Base-by-base conservation (phyloP, 371 early-diverging fungal genomes). In the Blastocladiella emersonii region DNA sequence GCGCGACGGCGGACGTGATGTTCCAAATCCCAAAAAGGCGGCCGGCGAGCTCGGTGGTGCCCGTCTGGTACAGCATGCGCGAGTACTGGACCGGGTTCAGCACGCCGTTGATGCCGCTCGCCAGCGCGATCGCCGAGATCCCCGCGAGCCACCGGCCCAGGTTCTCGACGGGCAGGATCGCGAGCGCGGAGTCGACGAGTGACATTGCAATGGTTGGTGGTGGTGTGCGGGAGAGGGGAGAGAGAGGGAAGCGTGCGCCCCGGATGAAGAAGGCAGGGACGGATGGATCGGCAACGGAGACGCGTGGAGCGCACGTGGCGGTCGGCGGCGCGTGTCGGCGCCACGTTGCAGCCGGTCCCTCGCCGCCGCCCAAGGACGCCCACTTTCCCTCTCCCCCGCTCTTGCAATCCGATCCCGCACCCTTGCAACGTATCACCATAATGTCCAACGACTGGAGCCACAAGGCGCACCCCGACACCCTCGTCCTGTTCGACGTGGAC, bases 401-500 rank as follows among this genome's bases (percentile, higher is more conserved):
- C n/a, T n/a, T n/a, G n/a, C n/a, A n/a, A n/a, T n/a, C n/a, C n/a
- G n/a, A n/a, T n/a, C n/a, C n/a, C n/a, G n/a, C n/a, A n/a, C n/a
- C n/a, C n/a, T n/a, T n/a, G n/a, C n/a, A n/a, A n/a, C n/a, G n/a
- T n/a, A n/a, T n/a, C n/a, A n/a, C n/a, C n/a, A 37, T 7, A 37
- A 37, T 56, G 36, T 44, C 30, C 69, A 25, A 57, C 61, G n/a
- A n/a, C 66, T 83, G 79, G 68, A 37, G 79, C 64, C 77, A 82
- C 69, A 88, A 91, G 69, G 71, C 79, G 49, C 75, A 76, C 30
- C 90, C 93, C 56, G 83, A 88, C 71, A 89, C 86, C 66, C 75
- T 96, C 67, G 87, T 92, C 63, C 85, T 99, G 44, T 99, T 99
- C 71, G 99, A 99, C 77, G 99, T 99, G 41, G 99, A 99, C 73